phyloP scores from a whole-genome alignment of 179 eudicot genomes.

The Camellia oleifera region DNA sequence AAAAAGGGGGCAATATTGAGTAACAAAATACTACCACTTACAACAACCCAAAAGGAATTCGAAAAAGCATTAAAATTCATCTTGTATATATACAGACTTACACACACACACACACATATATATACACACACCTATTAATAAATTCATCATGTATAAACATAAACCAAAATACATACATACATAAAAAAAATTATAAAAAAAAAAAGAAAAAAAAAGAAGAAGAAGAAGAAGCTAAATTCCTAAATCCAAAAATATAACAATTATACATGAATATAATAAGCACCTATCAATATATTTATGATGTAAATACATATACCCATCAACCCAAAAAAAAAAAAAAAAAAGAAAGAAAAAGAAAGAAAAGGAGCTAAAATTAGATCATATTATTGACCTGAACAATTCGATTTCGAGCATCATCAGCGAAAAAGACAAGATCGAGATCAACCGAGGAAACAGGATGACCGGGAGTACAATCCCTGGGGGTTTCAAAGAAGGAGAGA shows the following conservation, averaged over 20 bases:
- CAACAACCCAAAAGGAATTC: neutral
- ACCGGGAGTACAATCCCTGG: conserved; percentile 32
- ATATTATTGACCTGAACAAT: conserved; percentile 4
- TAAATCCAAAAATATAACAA: neutral
- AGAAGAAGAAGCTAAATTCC: too few species aligned
- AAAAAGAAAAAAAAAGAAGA: too few species aligned
- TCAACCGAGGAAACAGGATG: neutral
- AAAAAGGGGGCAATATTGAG: neutral
- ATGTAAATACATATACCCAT: neutral
- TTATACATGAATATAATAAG: neutral
- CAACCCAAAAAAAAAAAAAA: neutral
- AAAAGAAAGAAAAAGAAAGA: neutral
- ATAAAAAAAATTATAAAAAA: too few species aligned
- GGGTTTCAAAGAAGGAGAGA: conserved; percentile 40
- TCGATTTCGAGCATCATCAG: neutral
- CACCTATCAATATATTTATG: neutral
- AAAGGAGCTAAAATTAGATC: neutral
- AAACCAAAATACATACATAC: too few species aligned
- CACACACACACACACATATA: too few species aligned
- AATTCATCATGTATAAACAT: too few species aligned
- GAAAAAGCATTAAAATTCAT: neutral
- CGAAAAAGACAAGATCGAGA: neutral
- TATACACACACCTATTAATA: too few species aligned
- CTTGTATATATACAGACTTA: too few species aligned
- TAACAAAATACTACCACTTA: neutral